Conservation (phyloP, 2,329 filamentous ascomycete species). For the Rutstroemia sp. region DNA sequence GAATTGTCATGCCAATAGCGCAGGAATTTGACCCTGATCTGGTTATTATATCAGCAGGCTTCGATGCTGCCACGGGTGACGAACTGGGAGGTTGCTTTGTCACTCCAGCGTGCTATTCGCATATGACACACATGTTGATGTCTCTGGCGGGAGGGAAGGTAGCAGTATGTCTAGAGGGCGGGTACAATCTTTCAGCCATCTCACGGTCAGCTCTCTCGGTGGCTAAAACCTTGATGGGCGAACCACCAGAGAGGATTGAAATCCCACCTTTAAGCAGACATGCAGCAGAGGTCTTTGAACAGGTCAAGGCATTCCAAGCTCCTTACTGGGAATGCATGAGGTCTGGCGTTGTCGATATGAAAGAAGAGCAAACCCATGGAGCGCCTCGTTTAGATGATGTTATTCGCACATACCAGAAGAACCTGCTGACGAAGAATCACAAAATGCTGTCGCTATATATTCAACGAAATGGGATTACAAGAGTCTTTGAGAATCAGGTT, state of each 20-base stretch:
- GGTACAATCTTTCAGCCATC: conserved; percentile 90
- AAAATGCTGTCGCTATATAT: conserved; percentile 77
- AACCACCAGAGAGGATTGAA: conserved; percentile 64
- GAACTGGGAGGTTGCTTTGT: conserved; percentile 90
- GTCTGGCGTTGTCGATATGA: conserved; percentile 52
- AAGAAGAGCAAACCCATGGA: conserved; percentile 43
- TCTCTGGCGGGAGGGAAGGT: conserved; percentile 83
- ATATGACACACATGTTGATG: conserved; percentile 99
- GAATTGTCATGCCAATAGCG: conserved; percentile 93
- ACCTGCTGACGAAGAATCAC: conserved; percentile 61
- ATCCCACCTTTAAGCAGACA: conserved; percentile 51
- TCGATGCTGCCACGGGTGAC: conserved; percentile 91
- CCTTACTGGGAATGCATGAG: conserved; percentile 86
- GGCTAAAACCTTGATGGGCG: conserved; percentile 88
- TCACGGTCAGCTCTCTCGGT: conserved; percentile 89
- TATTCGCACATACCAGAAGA: conserved; percentile 69
- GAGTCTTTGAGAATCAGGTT: conserved; percentile 79
- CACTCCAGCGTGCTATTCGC: conserved; percentile 82
- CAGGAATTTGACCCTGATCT: conserved; percentile 90
- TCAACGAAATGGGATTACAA: conserved; percentile 63
- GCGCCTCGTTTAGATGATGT: conserved; percentile 69
- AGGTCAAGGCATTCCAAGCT: conserved; percentile 53
- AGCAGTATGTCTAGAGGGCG: conserved; percentile 88
- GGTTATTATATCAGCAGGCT: conserved; percentile 91
- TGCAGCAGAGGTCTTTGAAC: conserved; percentile 47